These are phyloP conservation scores for Trichoderma breve DNA, from an alignment of 2,329 filamentous ascomycete genomes.

Conservation along the genomic window DNA sequence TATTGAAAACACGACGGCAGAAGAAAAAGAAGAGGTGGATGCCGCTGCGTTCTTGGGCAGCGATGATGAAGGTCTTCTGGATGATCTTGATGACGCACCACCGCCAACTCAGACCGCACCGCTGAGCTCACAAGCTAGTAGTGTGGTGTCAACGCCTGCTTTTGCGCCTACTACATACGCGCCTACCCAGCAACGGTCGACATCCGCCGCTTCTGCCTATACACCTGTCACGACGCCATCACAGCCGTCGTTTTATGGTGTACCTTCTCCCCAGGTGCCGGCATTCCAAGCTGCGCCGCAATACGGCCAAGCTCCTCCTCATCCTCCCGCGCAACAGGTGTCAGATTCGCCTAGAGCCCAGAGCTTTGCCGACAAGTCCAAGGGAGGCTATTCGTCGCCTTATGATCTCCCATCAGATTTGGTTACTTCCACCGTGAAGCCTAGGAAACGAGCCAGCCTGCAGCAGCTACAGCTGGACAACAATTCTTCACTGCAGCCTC, in stretches of 20 bases:
- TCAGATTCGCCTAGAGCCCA: slow-evolving; percentile 60
- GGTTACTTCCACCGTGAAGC: slow-evolving; percentile 51
- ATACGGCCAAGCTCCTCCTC: slow-evolving; percentile 39
- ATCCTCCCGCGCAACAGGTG: slow-evolving; percentile 31
- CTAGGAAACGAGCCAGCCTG: slow-evolving; percentile 62
- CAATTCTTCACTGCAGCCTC: slow-evolving; percentile 39
- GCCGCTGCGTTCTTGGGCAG: slow-evolving; percentile 70
- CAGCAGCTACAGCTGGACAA: slow-evolving; percentile 48
- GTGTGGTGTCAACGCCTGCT: neutral
- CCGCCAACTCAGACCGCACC: slow-evolving; percentile 24
- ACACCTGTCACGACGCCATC: slow-evolving; percentile 6
- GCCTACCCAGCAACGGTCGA: slow-evolving; percentile 13
- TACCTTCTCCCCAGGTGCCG: slow-evolving; percentile 1
- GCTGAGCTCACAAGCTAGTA: slow-evolving; percentile 8
- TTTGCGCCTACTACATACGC: slow-evolving; percentile 9
- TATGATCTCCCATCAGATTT: slow-evolving; percentile 95
- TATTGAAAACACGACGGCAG: slow-evolving; percentile 52
- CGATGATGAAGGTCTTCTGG: slow-evolving; percentile 81
- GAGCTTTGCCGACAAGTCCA: slow-evolving; percentile 87
- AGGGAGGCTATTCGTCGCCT: slow-evolving; percentile 88
- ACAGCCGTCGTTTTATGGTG: neutral
- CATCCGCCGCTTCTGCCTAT: slow-evolving; percentile 18
- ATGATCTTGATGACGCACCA: slow-evolving; percentile 58
- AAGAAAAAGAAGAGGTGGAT: slow-evolving; percentile 52
- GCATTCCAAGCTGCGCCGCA: slow-evolving; percentile 31